Percentiles rank a stretch among this genome's conserved stretches.
Conservation (phyloP, 805 yeast genomes). For the Lachancea lanzarotensis region DNA sequence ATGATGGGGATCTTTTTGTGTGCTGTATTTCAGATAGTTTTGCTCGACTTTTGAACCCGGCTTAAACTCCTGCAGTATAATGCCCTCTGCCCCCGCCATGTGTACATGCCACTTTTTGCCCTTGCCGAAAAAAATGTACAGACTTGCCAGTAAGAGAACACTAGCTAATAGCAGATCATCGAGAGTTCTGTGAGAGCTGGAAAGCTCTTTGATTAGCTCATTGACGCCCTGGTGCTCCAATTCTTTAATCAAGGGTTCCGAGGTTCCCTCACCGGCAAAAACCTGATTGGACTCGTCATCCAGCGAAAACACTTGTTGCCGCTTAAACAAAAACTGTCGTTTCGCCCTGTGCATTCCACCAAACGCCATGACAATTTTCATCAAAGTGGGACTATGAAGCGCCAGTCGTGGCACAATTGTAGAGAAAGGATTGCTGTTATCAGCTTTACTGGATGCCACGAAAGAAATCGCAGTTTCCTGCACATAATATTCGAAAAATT, state of each 20-base stretch:
- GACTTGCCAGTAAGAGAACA: constrained; percentile 51
- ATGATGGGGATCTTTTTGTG: constrained; percentile 19
- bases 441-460: constrained; percentile 45
- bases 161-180: constrained; percentile 19
- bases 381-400: constrained; percentile 44
- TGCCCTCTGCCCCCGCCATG: constrained; percentile 22
- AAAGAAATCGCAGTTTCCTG: constrained; percentile 7
- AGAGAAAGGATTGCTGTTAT: constrained; percentile 50
- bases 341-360: constrained; percentile 37
- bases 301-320: constrained; percentile 1
- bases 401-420: constrained; percentile 64
- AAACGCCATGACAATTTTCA: constrained; percentile 50
- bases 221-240: constrained; percentile 9
- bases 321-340: constrained; percentile 1
- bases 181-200: constrained; percentile 10
- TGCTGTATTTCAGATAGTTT: neutral
- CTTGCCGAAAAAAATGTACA: constrained; percentile 44
- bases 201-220: constrained; percentile 8
- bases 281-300: neutral
- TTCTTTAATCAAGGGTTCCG: constrained; percentile 5
- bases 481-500: constrained; percentile 8
- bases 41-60: neutral
- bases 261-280: neutral
- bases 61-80: constrained; percentile 1
- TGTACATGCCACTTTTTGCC: constrained; percentile 56